These are phyloP conservation scores for Gilbertella persicaria DNA, from an alignment of 371 early-diverging fungal genomes.

Conservation along the genomic window DNA sequence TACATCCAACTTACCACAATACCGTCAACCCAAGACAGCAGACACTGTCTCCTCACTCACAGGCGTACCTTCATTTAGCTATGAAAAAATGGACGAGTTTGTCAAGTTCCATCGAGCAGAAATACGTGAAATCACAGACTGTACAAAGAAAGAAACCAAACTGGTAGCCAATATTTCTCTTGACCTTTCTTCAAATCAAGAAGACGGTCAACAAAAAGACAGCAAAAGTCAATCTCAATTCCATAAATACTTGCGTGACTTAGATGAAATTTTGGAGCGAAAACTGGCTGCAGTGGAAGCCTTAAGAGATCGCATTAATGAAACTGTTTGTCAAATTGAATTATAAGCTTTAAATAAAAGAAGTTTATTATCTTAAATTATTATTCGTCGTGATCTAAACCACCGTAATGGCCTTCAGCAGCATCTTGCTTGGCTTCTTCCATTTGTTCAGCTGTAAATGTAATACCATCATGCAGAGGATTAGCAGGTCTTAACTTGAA, in stretches of 20 bases:
- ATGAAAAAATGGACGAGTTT: constrained; percentile 64
- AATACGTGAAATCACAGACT: constrained; percentile 78
- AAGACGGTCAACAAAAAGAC: constrained; percentile 7
- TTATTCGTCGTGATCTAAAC: too few relatives aligned
- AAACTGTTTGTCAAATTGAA: constrained; percentile 37
- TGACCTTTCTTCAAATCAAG: constrained; percentile 40
- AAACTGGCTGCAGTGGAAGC: constrained; percentile 56
- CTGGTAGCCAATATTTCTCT: constrained; percentile 75
- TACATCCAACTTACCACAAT: not conserved
- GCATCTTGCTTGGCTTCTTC: too few relatives aligned
- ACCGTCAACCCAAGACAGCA: constrained; percentile 6
- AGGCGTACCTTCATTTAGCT: constrained; percentile 28
- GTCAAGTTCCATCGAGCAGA: constrained; percentile 80
- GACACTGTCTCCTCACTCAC: not conserved
- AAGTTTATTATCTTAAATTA: too few relatives aligned
- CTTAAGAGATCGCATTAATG: constrained; percentile 49
- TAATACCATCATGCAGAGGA: too few relatives aligned
- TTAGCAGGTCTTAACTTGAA: too few relatives aligned
- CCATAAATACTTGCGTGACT: constrained; percentile 51
- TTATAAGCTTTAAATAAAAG: too few relatives aligned
- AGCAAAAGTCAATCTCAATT: constrained; percentile 24
- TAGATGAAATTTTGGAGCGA: constrained; percentile 60
- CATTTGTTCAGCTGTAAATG: too few relatives aligned
- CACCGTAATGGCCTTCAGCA: too few relatives aligned
- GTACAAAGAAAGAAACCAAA: constrained; percentile 79